phyloP scores from a whole-genome alignment of 2,329 filamentous ascomycete genomes.

The Knoxdaviesia capensis region DNA sequence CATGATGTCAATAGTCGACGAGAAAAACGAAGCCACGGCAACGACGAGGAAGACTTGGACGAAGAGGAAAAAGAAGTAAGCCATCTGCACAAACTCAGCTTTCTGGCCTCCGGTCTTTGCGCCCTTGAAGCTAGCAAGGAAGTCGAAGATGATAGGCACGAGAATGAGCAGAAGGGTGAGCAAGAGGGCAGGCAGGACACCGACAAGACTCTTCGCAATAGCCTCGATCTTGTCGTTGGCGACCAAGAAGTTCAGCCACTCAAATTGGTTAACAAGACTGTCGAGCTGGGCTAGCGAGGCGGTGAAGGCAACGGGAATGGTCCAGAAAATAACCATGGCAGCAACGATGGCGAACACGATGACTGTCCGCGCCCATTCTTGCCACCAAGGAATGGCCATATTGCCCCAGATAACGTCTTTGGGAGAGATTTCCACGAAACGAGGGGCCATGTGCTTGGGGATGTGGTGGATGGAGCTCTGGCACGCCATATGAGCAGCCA shows the following conservation, averaged over 20 bases:
- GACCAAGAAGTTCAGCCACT: constrained; percentile 52
- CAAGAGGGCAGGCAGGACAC: constrained; percentile 65
- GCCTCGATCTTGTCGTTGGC: constrained; percentile 38
- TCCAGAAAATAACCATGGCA: constrained; percentile 73
- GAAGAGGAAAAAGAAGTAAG: constrained; percentile 88
- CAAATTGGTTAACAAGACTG: constrained; percentile 40
- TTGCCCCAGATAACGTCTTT: constrained; percentile 93
- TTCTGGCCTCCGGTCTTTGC: constrained; percentile 64
- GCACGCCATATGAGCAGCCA: constrained; percentile 95
- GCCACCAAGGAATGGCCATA: constrained; percentile 91
- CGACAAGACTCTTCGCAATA: constrained; percentile 46
- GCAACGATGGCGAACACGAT: constrained; percentile 44
- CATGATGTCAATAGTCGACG: constrained; percentile 30
- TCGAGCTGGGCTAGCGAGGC: constrained; percentile 63
- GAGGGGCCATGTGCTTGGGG: constrained; percentile 81
- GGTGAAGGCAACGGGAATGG: constrained; percentile 76
- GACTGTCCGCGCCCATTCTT: constrained; percentile 54
- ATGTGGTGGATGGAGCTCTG: constrained; percentile 81
- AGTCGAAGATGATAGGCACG: constrained; percentile 58
- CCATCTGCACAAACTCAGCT: constrained; percentile 70
- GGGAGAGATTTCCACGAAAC: constrained; percentile 83
- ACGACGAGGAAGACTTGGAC: constrained; percentile 89
- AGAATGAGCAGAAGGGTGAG: constrained; percentile 62
- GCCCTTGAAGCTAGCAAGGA: constrained; percentile 55
- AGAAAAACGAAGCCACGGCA: constrained; percentile 58